phyloP scores from a whole-genome alignment of 768 basidiomycete genomes.

The Coprinopsis strossmayeri region DNA sequence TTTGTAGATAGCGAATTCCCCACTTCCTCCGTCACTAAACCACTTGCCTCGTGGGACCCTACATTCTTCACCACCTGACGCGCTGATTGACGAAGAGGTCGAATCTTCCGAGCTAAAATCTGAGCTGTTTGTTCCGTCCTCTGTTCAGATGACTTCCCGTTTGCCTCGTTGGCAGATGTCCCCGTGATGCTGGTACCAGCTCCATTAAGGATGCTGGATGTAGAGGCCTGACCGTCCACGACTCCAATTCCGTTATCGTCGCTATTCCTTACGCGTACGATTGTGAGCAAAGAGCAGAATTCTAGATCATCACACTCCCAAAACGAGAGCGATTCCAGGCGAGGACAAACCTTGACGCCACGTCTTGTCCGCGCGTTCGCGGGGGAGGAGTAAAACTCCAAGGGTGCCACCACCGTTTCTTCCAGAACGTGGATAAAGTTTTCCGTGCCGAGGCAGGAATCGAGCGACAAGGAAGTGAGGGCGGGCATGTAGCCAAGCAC shows the following conservation, averaged over 20 bases:
- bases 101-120: conserved; percentile 8
- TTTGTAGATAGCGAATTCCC: not conserved
- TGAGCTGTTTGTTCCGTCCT: conserved; percentile 5
- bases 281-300: conserved; percentile 26
- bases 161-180: not conserved
- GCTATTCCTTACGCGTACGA: conserved; percentile 33
- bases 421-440: conserved; percentile 34
- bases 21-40: not conserved
- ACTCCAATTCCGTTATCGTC: conserved; percentile 15
- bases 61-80: not conserved
- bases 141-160: not conserved
- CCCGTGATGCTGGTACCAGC: not conserved
- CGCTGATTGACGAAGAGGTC: conserved; percentile 2
- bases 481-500: conserved; percentile 48
- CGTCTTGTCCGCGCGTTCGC: conserved; percentile 13
- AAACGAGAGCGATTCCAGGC: conserved; percentile 42
- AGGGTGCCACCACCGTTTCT: conserved; percentile 20
- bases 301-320: conserved; percentile 44
- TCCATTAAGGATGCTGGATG: not conserved
- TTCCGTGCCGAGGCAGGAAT: conserved; percentile 36
- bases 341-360: conserved; percentile 43
- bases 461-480: conserved; percentile 40
- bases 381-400: not conserved
- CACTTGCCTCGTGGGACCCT: too few relatives aligned
- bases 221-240: not conserved